phyloP scores from a whole-genome alignment of 306 rosid species.

The Acacia acuminata region DNA sequence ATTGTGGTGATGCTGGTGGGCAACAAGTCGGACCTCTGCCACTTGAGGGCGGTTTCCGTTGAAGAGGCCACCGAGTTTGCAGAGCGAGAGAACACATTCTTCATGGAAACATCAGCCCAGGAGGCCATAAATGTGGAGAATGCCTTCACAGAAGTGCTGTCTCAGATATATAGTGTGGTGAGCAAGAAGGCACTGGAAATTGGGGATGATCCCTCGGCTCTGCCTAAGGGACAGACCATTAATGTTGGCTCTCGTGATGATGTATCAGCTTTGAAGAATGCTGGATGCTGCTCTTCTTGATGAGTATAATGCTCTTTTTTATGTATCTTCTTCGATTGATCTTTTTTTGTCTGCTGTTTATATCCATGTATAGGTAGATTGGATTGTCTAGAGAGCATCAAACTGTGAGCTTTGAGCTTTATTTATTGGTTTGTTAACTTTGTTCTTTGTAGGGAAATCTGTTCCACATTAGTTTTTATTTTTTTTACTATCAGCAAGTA shows the following conservation, averaged over 20 bases:
- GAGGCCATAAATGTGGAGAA: conserved; percentile 76
- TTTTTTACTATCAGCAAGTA: no score
- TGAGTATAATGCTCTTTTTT: not conserved
- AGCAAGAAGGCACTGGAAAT: conserved; percentile 77
- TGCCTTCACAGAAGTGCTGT: conserved; percentile 70
- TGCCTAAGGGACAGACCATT: conserved; percentile 74
- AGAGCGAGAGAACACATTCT: conserved; percentile 59
- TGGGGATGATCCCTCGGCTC: conserved; percentile 74
- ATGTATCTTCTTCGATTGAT: not conserved
- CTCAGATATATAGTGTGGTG: conserved; percentile 61
- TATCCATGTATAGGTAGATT: conserved; percentile 40
- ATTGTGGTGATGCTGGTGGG: conserved; percentile 79
- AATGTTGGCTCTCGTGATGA: conserved; percentile 68
- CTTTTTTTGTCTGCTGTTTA: conserved; percentile 12
- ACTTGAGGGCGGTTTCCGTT: conserved; percentile 63
- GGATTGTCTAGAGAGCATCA: conserved; percentile 35
- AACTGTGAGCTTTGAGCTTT: conserved; percentile 21
- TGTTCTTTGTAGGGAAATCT: conserved; percentile 29
- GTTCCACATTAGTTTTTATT: not conserved
- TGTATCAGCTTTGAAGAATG: conserved; percentile 72
- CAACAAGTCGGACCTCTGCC: conserved; percentile 80
- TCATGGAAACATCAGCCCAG: conserved; percentile 87
- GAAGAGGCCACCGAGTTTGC: conserved; percentile 69
- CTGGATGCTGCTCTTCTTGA: conserved; percentile 69
- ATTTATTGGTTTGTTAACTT: conserved; percentile 15